Conservation (phyloP, 108 stramenopile genomes). For the Discostella stelligeroides region DNA sequence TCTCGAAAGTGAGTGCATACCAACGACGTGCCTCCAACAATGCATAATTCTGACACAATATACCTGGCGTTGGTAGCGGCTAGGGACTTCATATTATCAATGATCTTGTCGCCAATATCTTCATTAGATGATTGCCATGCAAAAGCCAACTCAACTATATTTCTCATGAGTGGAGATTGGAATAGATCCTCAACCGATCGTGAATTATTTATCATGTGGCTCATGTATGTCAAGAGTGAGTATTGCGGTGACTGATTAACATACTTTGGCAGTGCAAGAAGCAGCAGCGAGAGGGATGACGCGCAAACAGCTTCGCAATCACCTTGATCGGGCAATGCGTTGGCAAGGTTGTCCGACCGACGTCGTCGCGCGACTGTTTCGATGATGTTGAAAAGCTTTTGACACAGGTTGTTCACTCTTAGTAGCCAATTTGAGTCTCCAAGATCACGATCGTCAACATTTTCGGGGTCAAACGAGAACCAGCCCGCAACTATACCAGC, state of each 20-base stretch:
- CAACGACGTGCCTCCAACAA: constrained; percentile 34
- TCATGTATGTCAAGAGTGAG: constrained; percentile 31
- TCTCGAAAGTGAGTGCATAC: constrained; percentile 16
- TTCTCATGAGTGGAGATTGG: constrained; percentile 40
- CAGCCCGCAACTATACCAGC: constrained; percentile 44
- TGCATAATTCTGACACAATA: constrained; percentile 23
- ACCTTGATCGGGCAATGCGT: constrained; percentile 16
- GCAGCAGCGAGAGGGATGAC: constrained; percentile 33
- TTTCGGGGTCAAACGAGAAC: constrained; percentile 12
- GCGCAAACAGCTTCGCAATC: constrained; percentile 46
- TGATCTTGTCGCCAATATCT: not conserved
- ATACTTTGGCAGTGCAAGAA: constrained; percentile 35
- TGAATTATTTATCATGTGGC: constrained; percentile 37
- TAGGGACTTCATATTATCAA: not conserved
- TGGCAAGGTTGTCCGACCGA: constrained; percentile 29
- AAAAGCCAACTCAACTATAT: constrained; percentile 41
- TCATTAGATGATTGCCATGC: constrained; percentile 16
- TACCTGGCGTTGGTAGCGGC: constrained; percentile 27
- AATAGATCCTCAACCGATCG: constrained; percentile 43
- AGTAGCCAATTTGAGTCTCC: constrained; percentile 1
- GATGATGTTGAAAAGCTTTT: constrained; percentile 41
- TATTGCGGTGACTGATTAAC: constrained; percentile 14
- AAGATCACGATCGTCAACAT: constrained; percentile 1
- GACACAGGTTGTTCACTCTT: constrained; percentile 39
- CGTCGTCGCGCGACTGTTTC: constrained; percentile 40